These are phyloP conservation scores for Hordeum pubiflorum DNA, from an alignment of 202 grass and related monocot genomes.

Conservation along the genomic window DNA sequence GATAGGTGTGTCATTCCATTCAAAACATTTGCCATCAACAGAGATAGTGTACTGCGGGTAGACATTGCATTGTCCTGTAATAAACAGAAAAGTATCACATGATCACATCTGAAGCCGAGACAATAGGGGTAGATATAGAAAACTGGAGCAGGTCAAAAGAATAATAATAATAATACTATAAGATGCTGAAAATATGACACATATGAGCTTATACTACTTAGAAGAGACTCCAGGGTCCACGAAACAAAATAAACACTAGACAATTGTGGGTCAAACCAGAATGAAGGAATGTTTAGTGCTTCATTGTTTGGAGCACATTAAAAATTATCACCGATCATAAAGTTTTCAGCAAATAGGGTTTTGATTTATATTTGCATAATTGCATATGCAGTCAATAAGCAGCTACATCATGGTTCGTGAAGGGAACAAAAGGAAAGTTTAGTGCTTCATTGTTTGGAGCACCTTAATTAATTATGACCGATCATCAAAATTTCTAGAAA, in stretches of 20 bases:
- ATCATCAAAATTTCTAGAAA: not conserved
- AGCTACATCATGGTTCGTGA: not conserved
- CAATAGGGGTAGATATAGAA: not conserved
- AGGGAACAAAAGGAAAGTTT: not conserved
- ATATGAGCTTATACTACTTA: not conserved
- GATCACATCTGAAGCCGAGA: not conserved
- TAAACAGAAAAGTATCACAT: constrained; percentile 1
- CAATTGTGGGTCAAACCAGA: not conserved
- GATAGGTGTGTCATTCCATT: constrained; percentile 85
- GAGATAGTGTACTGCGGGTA: constrained; percentile 41
- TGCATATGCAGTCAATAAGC: not conserved
- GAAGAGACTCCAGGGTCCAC: not conserved
- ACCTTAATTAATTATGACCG: not conserved
- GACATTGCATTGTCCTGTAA: constrained; percentile 53
- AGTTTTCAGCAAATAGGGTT: not conserved
- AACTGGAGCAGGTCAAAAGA: not conserved
- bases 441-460: not conserved
- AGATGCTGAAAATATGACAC: constrained; percentile 4
- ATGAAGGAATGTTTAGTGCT: not conserved
- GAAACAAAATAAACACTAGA: not conserved
- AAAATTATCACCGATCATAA: not conserved
- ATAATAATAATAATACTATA: not conserved
- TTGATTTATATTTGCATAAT: not conserved
- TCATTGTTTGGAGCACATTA: not conserved
- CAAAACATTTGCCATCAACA: constrained; percentile 80